A percentile compares a stretch with the other conserved stretches of the same genome.
Conservation (phyloP, 2,329 filamentous ascomycete species). For the Amylocarpus encephaloides region DNA sequence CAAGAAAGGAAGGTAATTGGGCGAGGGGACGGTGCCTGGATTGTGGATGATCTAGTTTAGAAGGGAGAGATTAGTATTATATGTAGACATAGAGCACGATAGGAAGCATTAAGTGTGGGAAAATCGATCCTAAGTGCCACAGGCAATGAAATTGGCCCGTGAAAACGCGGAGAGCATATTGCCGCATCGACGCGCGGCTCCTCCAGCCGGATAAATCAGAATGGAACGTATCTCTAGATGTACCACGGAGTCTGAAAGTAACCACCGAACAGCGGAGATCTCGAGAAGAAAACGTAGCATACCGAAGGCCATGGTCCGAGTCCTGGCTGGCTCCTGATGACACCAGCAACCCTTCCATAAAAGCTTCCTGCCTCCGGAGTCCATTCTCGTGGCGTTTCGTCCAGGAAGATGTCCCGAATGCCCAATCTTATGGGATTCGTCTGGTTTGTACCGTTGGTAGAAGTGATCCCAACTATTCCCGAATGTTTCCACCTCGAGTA, state of each 20-base stretch:
- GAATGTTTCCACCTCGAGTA: conserved; percentile 32
- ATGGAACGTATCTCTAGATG: background rate
- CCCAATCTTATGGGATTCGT: conserved; percentile 10
- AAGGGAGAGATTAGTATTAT: background rate
- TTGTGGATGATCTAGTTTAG: conserved; percentile 6
- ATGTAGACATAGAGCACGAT: background rate
- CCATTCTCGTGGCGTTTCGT: conserved; percentile 11
- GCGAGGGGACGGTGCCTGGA: conserved; percentile 1
- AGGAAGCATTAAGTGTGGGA: background rate
- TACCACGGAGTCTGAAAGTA: background rate
- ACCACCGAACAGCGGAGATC: background rate
- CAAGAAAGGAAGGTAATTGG: background rate
- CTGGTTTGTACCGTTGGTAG: background rate
- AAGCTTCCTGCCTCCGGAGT: background rate
- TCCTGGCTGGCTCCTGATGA: background rate
- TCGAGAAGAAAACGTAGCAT: background rate
- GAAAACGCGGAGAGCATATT: too few relatives aligned
- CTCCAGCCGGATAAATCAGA: too few relatives aligned
- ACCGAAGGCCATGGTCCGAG: conserved; percentile 3
- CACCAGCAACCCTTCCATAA: background rate
- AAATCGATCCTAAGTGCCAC: background rate
- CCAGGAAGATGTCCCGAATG: conserved; percentile 17
- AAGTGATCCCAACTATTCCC: background rate
- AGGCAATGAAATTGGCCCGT: background rate
- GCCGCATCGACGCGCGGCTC: too few relatives aligned